Percentiles rank a stretch among this genome's conserved stretches.
Evolutionary conservation across 306 rosid genomes (phyloP).

Genomic region (Lathyrus oleraceus): DNA sequence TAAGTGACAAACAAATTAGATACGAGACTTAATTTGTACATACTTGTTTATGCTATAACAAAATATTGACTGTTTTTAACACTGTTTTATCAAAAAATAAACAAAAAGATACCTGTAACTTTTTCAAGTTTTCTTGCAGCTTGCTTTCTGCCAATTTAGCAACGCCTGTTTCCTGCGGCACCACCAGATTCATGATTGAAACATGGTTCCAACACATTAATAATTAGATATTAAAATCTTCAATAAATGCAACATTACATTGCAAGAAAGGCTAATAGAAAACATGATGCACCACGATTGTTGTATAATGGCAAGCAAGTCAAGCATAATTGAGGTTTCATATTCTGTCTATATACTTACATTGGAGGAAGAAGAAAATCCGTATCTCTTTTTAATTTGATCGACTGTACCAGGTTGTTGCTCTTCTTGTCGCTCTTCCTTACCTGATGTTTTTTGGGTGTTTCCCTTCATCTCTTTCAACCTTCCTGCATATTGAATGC

Average conservation of each 20-base stretch:
- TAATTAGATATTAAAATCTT: neutral
- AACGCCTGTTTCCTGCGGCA: constrained; percentile 61
- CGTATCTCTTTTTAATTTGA: constrained; percentile 83
- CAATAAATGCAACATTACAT: neutral
- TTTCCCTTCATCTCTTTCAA: constrained; percentile 71
- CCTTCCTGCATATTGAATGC: constrained; percentile 59
- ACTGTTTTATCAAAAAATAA: neutral
- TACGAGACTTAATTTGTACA: neutral
- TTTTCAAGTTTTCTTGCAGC: constrained; percentile 65
- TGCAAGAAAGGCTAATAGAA: neutral
- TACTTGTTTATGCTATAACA: neutral
- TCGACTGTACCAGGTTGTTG: constrained; percentile 60
- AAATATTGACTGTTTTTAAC: neutral
- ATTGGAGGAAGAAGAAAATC: constrained; percentile 59
- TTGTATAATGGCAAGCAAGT: neutral
- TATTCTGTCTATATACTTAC: constrained; percentile 47
- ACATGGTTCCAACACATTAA: neutral
- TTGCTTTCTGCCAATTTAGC: constrained; percentile 79
- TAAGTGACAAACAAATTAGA: neutral
- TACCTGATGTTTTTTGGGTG: constrained; percentile 56
- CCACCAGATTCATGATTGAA: constrained; percentile 31
- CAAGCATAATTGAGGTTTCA: constrained; percentile 15
- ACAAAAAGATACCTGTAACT: constrained; percentile 58
- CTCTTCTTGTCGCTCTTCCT: constrained; percentile 69
- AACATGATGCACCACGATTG: neutral